These are phyloP conservation scores for Pseudogymnoascus sp. DNA, from an alignment of 2,329 filamentous ascomycete species.

Conservation along the genomic window DNA sequence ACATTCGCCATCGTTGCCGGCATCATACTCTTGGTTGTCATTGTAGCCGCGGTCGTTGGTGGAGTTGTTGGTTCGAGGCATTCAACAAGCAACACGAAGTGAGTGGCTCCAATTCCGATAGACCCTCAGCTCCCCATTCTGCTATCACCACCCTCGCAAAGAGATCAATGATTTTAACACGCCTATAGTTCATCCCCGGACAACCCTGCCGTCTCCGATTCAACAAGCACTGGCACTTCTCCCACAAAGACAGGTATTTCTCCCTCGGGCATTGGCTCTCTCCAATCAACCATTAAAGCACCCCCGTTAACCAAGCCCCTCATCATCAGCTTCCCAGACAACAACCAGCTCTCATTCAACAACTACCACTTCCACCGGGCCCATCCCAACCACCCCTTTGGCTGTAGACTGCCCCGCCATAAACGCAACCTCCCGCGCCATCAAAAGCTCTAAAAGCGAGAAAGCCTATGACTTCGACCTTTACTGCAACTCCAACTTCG, in stretches of 20 bases:
- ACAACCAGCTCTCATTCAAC: background rate
- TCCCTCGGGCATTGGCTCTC: background rate
- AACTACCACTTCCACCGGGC: background rate
- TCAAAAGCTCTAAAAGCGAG: background rate
- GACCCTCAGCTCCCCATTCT: background rate
- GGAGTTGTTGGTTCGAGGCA: background rate
- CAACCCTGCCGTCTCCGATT: background rate
- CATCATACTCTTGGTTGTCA: background rate
- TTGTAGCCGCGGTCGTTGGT: background rate
- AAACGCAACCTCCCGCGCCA: background rate
- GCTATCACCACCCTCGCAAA: background rate
- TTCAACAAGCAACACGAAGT: background rate
- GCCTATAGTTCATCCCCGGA: background rate
- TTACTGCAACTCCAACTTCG: background rate
- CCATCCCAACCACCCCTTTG: background rate
- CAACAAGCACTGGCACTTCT: background rate
- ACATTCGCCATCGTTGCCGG: background rate
- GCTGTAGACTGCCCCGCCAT: background rate
- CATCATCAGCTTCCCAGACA: background rate
- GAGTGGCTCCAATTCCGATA: background rate
- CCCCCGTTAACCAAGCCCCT: background rate
- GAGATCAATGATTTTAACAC: background rate
- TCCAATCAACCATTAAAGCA: background rate
- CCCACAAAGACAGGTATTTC: constrained; percentile 2
- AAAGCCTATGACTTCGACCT: background rate